Conservation (phyloP, 495 filamentous ascomycete species). For the Melanomma pulvis-pyrius region DNA sequence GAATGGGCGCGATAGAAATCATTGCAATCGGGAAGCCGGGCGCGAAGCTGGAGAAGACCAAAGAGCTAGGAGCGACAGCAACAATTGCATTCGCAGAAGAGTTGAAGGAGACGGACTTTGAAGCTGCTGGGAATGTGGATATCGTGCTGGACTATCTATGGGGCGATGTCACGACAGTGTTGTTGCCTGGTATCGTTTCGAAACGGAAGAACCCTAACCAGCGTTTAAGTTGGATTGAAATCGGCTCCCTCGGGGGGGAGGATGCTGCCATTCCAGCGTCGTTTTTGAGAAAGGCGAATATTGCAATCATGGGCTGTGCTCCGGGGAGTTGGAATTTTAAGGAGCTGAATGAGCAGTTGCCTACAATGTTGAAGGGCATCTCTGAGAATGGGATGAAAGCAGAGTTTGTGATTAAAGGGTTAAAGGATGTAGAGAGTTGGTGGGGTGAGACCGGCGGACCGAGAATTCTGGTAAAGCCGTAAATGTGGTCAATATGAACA, state of each 20-base stretch:
- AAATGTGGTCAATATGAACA: too few species aligned
- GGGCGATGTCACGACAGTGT: constrained; percentile 24
- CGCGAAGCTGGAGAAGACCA: constrained; percentile 41
- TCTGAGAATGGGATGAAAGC: constrained; percentile 18
- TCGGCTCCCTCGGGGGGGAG: too few species aligned
- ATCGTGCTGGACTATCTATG: constrained; percentile 43
- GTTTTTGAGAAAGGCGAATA: too few species aligned
- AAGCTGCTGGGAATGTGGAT: constrained; percentile 38
- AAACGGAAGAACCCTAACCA: too few species aligned
- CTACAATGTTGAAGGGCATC: too few species aligned
- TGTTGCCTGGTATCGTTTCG: constrained; percentile 26
- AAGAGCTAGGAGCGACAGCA: constrained; percentile 48
- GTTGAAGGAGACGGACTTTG: constrained; percentile 49
- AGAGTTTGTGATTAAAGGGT: constrained; percentile 20
- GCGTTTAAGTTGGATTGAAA: too few species aligned
- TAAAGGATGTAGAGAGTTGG: constrained; percentile 38
- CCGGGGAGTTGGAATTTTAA: too few species aligned
- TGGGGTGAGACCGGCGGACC: constrained; percentile 32
- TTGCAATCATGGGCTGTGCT: too few species aligned
- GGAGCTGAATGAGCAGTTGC: too few species aligned
- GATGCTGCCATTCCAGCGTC: too few species aligned
- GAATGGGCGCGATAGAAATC: constrained; percentile 48
- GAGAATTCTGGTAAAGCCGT: constrained; percentile 32
- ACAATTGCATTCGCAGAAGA: constrained; percentile 44
- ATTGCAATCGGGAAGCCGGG: constrained; percentile 47